These are phyloP conservation scores for Moricandia arvensis DNA, from an alignment of 345 rosid species.

Conservation along the genomic window DNA sequence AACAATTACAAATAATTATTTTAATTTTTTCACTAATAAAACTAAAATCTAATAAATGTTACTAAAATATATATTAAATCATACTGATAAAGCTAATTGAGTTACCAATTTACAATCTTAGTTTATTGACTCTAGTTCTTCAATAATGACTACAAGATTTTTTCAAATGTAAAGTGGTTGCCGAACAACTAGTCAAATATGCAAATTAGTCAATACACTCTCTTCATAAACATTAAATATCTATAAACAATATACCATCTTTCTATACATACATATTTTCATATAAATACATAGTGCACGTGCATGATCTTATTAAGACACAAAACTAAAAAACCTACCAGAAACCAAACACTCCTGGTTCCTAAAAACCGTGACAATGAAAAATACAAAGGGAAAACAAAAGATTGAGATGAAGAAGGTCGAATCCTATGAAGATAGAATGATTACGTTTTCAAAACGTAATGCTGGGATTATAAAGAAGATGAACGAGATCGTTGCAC, in stretches of 20 bases:
- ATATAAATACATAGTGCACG: background rate
- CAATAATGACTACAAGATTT: background rate
- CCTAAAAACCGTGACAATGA: background rate
- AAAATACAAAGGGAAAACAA: constrained; percentile 25
- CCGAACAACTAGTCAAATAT: constrained; percentile 11
- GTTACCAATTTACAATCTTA: background rate
- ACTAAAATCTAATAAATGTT: too few species aligned
- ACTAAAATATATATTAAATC: too few species aligned
- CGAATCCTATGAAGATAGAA: constrained; percentile 24
- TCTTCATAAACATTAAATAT: background rate
- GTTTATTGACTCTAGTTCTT: background rate
- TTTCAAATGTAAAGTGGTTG: background rate
- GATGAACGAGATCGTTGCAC: constrained; percentile 38
- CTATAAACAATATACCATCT: background rate
- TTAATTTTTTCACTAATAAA: too few species aligned
- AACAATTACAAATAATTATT: too few species aligned
- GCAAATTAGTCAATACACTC: background rate
- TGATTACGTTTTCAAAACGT: constrained; percentile 48
- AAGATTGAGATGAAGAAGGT: constrained; percentile 39
- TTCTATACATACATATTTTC: background rate
- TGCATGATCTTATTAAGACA: too few species aligned
- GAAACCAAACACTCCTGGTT: background rate
- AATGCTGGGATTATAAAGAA: constrained; percentile 44
- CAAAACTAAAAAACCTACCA: background rate
- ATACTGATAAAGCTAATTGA: background rate